Percentiles rank a stretch among this genome's conserved stretches.
Conservation (phyloP, 768 basidiomycete species). For the Pisolithus albus region DNA sequence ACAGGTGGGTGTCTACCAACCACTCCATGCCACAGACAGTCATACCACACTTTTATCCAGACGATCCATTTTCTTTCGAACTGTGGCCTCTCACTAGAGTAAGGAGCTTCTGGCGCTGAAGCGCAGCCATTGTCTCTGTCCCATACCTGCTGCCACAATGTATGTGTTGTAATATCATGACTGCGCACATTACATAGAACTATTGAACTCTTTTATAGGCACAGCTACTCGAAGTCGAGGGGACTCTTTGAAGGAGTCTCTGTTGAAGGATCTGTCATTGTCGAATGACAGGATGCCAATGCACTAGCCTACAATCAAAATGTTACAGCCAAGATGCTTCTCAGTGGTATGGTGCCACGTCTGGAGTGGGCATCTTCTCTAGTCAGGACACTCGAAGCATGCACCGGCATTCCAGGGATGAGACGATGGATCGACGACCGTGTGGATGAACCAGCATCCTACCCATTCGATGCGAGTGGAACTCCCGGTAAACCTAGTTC, state of each 20-base stretch:
- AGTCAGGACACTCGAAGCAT: slow-evolving; percentile 65
- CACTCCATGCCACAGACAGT: too few relatives aligned
- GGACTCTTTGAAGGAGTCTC: slow-evolving; percentile 93
- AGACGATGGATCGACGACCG: slow-evolving; percentile 62
- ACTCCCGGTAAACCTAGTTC: slow-evolving; percentile 14
- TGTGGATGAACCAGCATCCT: slow-evolving; percentile 33
- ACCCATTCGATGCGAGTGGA: slow-evolving; percentile 41
- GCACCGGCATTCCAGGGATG: slow-evolving; percentile 63
- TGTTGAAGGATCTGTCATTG: slow-evolving; percentile 81
- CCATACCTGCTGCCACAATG: slow-evolving; percentile 95
- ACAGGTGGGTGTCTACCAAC: too few relatives aligned
- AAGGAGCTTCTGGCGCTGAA: too few relatives aligned
- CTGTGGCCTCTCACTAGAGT: too few relatives aligned
- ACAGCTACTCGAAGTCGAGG: slow-evolving; percentile 86
- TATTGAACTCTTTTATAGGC: slow-evolving; percentile 39
- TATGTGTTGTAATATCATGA: slow-evolving; percentile 25
- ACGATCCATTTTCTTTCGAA: too few relatives aligned
- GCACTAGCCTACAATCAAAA: slow-evolving; percentile 67
- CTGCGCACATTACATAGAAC: background rate
- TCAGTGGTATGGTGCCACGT: slow-evolving; percentile 66
- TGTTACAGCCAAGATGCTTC: slow-evolving; percentile 71
- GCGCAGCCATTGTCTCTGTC: too few relatives aligned
- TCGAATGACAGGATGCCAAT: slow-evolving; percentile 93
- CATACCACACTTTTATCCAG: too few relatives aligned
- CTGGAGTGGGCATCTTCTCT: slow-evolving; percentile 78